Percentiles rank a stretch among this genome's conserved stretches.
Conservation (phyloP, 768 basidiomycete genomes). For the Amanita polypyramis region DNA sequence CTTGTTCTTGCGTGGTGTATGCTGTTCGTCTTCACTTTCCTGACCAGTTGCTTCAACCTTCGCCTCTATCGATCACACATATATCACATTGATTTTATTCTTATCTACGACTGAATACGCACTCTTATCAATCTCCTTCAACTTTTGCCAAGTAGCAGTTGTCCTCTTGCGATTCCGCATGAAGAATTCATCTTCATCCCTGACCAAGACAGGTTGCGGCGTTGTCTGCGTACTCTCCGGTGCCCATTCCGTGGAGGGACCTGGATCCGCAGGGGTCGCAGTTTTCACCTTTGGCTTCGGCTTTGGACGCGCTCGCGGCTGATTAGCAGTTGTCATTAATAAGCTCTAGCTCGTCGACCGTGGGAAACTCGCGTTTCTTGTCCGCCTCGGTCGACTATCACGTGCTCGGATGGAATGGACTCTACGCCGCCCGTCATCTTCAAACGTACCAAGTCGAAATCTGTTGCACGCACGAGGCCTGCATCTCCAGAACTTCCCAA, state of each 20-base stretch:
- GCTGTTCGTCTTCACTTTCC: slow-evolving; percentile 18
- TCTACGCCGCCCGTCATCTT: slow-evolving; percentile 38
- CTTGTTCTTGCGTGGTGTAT: slow-evolving; percentile 25
- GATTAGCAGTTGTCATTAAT: slow-evolving; percentile 22
- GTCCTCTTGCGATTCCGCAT: slow-evolving; percentile 55
- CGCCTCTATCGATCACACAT: slow-evolving; percentile 2
- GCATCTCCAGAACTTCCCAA: slow-evolving; percentile 26
- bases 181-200: slow-evolving; percentile 62
- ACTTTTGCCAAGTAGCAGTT: slow-evolving; percentile 43
- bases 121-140: slow-evolving; percentile 53
- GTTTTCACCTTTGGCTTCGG: slow-evolving; percentile 35
- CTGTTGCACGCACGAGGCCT: slow-evolving; percentile 28
- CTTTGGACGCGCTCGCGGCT: slow-evolving; percentile 45
- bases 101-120: slow-evolving; percentile 9
- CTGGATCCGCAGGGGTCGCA: slow-evolving; percentile 8
- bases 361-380: slow-evolving; percentile 27
- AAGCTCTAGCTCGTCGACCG: slow-evolving; percentile 22
- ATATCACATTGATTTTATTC: neutral
- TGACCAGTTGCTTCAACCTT: slow-evolving; percentile 1
- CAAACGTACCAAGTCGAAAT: slow-evolving; percentile 37
- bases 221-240: slow-evolving; percentile 9
- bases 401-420: slow-evolving; percentile 27
- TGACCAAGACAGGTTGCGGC: slow-evolving; percentile 18
- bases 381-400: slow-evolving; percentile 24
- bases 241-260: slow-evolving; percentile 13